phyloP scores from a whole-genome alignment of 192 early-diverging fungal genomes.

The Borealophlyctis nickersoniae region DNA sequence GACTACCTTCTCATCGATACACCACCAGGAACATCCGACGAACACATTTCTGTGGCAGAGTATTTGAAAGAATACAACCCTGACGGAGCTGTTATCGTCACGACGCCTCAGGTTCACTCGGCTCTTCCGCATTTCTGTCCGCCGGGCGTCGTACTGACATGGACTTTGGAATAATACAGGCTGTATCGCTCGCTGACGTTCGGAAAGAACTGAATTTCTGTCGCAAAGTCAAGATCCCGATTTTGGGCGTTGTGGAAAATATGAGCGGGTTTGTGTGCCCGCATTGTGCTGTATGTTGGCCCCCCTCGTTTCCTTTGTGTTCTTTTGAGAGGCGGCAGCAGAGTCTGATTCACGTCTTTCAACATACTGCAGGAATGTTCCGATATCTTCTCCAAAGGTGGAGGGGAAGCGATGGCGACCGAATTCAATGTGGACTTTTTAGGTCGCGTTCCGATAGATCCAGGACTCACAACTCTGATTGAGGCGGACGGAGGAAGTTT shows the following conservation, averaged over 20 bases:
- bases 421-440: constrained; percentile 41
- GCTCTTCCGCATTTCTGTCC: constrained; percentile 54
- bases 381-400: constrained; percentile 50
- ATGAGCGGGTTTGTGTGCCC: constrained; percentile 98
- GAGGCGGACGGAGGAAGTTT: constrained; percentile 33
- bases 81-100: constrained; percentile 86
- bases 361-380: constrained; percentile 38
- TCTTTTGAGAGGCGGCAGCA: background rate
- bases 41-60: constrained; percentile 86
- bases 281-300: constrained; percentile 62
- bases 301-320: no score
- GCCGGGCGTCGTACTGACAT: constrained; percentile 25
- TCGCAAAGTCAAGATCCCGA: constrained; percentile 78
- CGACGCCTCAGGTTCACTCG: constrained; percentile 87
- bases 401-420: constrained; percentile 44
- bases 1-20: constrained; percentile 95
- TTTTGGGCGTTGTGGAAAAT: constrained; percentile 94
- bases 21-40: constrained; percentile 94
- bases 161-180: constrained; percentile 33
- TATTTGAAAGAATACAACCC: constrained; percentile 72
- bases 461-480: constrained; percentile 39
- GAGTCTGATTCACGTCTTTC: background rate
- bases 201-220: constrained; percentile 98
- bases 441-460: constrained; percentile 51
- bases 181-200: constrained; percentile 70